A percentile compares a stretch with the other conserved stretches of the same genome.
Evolutionary conservation across 2,329 filamentous ascomycete species (phyloP).

Genomic region (Cadophora gregata): DNA sequence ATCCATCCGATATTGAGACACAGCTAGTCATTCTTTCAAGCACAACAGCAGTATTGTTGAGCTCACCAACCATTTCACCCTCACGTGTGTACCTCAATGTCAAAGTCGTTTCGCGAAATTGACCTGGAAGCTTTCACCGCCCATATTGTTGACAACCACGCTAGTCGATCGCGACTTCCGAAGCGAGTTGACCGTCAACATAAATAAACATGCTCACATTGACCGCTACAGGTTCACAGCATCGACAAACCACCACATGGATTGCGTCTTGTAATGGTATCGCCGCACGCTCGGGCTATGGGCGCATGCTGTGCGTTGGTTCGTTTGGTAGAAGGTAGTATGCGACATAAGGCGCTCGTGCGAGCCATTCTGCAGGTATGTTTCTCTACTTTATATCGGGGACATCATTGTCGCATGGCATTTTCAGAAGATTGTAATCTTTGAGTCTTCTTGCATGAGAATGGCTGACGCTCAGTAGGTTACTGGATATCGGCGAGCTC

Average conservation of each 20-base stretch:
- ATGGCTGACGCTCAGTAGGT: neutral
- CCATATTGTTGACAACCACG: neutral
- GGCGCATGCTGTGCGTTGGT: conserved; percentile 11
- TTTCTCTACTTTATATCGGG: neutral
- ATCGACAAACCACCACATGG: neutral
- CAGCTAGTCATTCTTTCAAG: no score
- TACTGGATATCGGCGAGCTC: conserved; percentile 20
- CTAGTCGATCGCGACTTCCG: neutral
- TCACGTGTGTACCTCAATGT: no score
- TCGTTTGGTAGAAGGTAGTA: neutral
- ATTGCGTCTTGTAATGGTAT: neutral
- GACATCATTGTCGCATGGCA: neutral
- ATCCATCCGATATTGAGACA: no score
- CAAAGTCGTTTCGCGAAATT: no score
- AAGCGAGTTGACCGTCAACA: neutral
- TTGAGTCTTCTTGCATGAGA: neutral
- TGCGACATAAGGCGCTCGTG: conserved; percentile 11
- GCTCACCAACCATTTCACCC: no score
- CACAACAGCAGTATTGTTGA: no score
- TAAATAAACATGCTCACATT: neutral
- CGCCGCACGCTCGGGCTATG: neutral
- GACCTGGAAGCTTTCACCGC: no score
- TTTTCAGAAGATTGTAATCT: neutral
- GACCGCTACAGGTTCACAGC: no score
- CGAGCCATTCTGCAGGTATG: conserved; percentile 19